Conservation (phyloP, 2,329 filamentous ascomycete species). For the Fusarium mangiferae region DNA sequence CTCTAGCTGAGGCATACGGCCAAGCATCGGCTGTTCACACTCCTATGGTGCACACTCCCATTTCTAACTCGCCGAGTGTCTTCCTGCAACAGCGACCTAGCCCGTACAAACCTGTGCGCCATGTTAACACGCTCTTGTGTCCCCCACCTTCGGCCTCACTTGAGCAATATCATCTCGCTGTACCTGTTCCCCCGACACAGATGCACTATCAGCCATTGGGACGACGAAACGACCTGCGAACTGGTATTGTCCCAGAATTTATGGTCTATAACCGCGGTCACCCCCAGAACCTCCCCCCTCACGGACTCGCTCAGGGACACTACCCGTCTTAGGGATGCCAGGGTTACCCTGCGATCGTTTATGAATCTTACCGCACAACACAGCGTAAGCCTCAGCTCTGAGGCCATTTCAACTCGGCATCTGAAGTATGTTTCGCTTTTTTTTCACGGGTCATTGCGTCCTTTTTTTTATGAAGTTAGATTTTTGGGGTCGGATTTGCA, state of each 20-base stretch:
- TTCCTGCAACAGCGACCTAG: constrained; percentile 90
- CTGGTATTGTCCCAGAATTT: constrained; percentile 77
- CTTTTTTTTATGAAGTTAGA: constrained; percentile 29
- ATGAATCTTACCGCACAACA: background rate
- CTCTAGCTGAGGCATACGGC: constrained; percentile 70
- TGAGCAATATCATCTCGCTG: constrained; percentile 73
- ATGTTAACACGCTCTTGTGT: constrained; percentile 90
- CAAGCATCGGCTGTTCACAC: constrained; percentile 65
- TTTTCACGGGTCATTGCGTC: constrained; percentile 24
- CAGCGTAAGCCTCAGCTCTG: background rate
- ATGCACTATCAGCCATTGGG: constrained; percentile 87
- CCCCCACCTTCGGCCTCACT: constrained; percentile 84
- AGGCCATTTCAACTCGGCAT: constrained; percentile 6
- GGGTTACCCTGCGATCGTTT: constrained; percentile 18
- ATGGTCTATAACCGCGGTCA: constrained; percentile 50
- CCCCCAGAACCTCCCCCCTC: constrained; percentile 41
- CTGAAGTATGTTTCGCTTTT: background rate
- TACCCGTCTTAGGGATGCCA: constrained; percentile 51
- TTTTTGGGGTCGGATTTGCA: constrained; percentile 41
- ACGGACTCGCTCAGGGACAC: constrained; percentile 46
- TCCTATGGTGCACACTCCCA: constrained; percentile 68
- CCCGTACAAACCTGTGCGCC: constrained; percentile 89
- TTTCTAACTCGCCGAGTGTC: constrained; percentile 84
- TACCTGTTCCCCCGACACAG: constrained; percentile 71
- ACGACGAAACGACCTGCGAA: constrained; percentile 72